Conservation (phyloP, 768 basidiomycete species). For the Ephemerocybe angulata region DNA sequence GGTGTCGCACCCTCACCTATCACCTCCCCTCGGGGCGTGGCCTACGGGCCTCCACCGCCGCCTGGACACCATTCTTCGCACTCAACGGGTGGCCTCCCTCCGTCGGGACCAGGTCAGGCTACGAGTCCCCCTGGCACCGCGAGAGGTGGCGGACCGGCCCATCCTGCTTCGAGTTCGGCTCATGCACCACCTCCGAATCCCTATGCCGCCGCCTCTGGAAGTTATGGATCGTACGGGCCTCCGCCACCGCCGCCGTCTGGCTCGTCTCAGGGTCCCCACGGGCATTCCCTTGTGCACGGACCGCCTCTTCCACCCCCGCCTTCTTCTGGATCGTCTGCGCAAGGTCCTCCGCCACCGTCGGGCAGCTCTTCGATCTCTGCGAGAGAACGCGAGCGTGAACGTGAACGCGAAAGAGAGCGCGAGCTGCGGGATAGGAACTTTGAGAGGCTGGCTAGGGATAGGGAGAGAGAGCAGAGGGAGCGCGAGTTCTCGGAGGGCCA, state of each 20-base stretch:
- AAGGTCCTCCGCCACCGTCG: background rate
- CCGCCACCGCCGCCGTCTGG: background rate
- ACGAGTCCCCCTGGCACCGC: background rate
- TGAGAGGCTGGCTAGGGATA: background rate
- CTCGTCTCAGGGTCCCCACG: background rate
- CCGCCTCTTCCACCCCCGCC: background rate
- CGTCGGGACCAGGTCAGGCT: background rate
- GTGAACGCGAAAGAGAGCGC: background rate
- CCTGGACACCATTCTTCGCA: background rate
- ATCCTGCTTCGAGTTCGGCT: background rate
- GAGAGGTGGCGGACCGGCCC: background rate
- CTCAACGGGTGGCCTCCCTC: background rate
- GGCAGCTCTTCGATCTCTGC: background rate
- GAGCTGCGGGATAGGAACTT: background rate
- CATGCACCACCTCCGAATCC: background rate
- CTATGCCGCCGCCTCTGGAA: background rate
- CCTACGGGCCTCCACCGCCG: background rate
- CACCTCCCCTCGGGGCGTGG: background rate
- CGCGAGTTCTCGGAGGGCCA: background rate
- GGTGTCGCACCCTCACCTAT: background rate
- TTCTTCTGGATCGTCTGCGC: background rate
- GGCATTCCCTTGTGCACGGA: background rate
- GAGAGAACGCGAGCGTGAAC: background rate
- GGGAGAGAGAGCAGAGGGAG: conserved; percentile 7
- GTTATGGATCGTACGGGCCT: background rate